Evolutionary conservation across 495 filamentous ascomycete species (phyloP).

Genomic region (Penicillium cinerascens): DNA sequence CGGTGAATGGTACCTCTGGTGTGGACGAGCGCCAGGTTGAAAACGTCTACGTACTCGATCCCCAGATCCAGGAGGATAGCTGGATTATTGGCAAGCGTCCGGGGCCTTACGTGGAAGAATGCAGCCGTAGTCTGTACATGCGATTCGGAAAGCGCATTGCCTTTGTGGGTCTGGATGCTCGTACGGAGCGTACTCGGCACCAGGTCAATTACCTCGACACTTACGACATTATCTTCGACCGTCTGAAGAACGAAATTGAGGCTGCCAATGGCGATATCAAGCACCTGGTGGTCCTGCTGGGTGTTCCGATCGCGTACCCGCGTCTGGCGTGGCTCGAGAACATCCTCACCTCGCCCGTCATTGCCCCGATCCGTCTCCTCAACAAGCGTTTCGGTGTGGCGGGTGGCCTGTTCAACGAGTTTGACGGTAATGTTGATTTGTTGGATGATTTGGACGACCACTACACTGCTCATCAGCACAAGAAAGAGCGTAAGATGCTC

Average conservation of each 20-base stretch:
- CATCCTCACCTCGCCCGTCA: slow-evolving; percentile 76
- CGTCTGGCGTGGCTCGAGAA: slow-evolving; percentile 92
- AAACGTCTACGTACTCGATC: slow-evolving; percentile 63
- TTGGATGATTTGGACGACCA: slow-evolving; percentile 94
- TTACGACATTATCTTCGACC: slow-evolving; percentile 75
- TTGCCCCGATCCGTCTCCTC: slow-evolving; percentile 80
- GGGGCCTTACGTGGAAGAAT: slow-evolving; percentile 77
- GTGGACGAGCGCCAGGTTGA: slow-evolving; percentile 64
- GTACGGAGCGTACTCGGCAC: slow-evolving; percentile 86
- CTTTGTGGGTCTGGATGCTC: slow-evolving; percentile 84
- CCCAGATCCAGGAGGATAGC: slow-evolving; percentile 59
- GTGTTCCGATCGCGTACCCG: slow-evolving; percentile 93
- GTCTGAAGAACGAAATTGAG: slow-evolving; percentile 61
- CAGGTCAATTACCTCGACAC: slow-evolving; percentile 90
- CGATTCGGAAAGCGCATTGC: slow-evolving; percentile 81
- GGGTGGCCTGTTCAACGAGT: slow-evolving; percentile 84
- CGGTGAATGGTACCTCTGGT: slow-evolving; percentile 46
- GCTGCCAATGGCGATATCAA: slow-evolving; percentile 61
- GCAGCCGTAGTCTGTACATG: slow-evolving; percentile 75
- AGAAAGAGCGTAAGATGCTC: slow-evolving; percentile 74
- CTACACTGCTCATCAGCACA: slow-evolving; percentile 90
- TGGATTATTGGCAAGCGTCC: slow-evolving; percentile 76
- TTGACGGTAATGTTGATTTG: slow-evolving; percentile 86
- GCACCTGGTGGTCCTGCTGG: slow-evolving; percentile 81
- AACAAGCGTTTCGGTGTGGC: slow-evolving; percentile 89